phyloP scores from a whole-genome alignment of 225 moss, liverwort and hornwort genomes.

The Straminergon stramineum region DNA sequence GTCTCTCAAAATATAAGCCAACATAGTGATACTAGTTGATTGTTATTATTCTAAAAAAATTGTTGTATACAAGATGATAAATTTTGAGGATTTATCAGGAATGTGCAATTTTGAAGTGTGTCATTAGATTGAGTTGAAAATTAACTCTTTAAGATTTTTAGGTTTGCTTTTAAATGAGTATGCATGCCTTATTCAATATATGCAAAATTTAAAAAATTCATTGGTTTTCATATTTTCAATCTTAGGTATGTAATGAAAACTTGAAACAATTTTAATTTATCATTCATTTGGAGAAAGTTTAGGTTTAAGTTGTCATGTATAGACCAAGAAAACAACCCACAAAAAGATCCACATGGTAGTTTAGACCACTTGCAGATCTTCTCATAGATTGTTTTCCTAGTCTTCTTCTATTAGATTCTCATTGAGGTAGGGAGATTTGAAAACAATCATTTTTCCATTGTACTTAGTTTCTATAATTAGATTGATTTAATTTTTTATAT shows the following conservation, averaged over 20 bases:
- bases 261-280: not conserved
- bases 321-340: not conserved
- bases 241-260: not conserved
- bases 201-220: too few species aligned
- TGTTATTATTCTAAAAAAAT: rapidly evolving
- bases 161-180: not conserved
- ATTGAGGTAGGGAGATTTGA: not conserved
- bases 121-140: not conserved
- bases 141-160: not conserved
- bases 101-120: not conserved
- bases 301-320: not conserved
- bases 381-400: not conserved
- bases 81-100: not conserved
- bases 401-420: not conserved
- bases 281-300: not conserved
- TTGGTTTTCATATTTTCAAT: not conserved
- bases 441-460: not conserved
- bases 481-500: not conserved
- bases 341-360: not conserved
- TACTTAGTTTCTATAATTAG: rapidly evolving
- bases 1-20: not conserved
- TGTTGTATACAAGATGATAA: not conserved
- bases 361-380: not conserved
- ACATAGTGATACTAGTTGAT: not conserved
- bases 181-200: too few species aligned